Evolutionary conservation across 192 early-diverging fungal species (phyloP).

Genomic region (Pilaira anomala): DNA sequence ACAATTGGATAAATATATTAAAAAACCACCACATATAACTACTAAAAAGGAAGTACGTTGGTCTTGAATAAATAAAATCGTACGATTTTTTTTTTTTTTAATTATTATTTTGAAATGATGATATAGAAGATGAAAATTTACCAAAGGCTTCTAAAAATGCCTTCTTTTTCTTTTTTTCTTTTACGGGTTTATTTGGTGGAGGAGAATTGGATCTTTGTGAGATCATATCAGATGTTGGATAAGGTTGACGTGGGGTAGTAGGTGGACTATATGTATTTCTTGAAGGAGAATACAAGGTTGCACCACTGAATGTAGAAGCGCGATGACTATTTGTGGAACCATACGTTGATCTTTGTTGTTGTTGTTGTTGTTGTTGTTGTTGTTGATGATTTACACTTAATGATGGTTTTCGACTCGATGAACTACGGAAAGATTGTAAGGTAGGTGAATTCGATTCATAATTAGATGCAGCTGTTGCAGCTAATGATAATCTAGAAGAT

Average conservation of each 20-base stretch:
- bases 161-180: slow-evolving; percentile 19
- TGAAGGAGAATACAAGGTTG: not conserved
- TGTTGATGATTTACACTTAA: not conserved
- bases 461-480: too few relatives aligned
- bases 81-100: too few relatives aligned
- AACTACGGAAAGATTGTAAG: not conserved
- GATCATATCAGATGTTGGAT: not conserved
- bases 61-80: not conserved
- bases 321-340: not conserved
- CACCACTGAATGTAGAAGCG: not conserved
- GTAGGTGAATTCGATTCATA: slow-evolving; percentile 14
- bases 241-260: not conserved
- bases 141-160: slow-evolving; percentile 16
- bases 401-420: not conserved
- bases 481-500: slow-evolving; percentile 2
- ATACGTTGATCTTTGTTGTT: not conserved
- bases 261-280: slow-evolving; percentile 1
- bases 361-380: too few relatives aligned
- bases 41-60: not conserved
- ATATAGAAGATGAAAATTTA: slow-evolving; percentile 13
- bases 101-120: not conserved
- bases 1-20: slow-evolving; percentile 6
- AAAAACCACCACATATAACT: not conserved
- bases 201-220: not conserved
- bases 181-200: slow-evolving; percentile 4